These are phyloP conservation scores for Cantharellus anzutake DNA, from an alignment of 768 basidiomycete species.

Conservation along the genomic window DNA sequence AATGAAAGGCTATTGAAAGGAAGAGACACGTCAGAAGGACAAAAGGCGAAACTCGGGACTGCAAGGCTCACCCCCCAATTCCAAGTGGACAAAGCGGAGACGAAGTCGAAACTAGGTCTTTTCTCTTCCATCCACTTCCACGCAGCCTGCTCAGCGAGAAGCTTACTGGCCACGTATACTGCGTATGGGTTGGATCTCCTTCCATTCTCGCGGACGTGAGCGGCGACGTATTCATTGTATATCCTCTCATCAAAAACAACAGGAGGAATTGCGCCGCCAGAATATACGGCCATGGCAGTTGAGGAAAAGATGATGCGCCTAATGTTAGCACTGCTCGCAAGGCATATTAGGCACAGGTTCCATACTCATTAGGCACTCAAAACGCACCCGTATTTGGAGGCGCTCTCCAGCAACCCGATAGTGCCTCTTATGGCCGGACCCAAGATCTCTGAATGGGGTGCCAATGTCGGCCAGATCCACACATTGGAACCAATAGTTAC, in stretches of 20 bases:
- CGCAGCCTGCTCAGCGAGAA: slow-evolving; percentile 8
- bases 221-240: slow-evolving; percentile 12
- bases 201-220: background rate
- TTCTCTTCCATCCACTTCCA: slow-evolving; percentile 10
- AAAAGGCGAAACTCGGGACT: no score
- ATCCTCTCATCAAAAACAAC: background rate
- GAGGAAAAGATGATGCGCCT: slow-evolving; percentile 21
- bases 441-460: slow-evolving; percentile 14
- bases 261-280: slow-evolving; percentile 2
- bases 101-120: slow-evolving; percentile 8
- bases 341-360: no score
- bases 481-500: background rate
- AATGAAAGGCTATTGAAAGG: background rate
- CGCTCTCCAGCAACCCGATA: slow-evolving; percentile 15
- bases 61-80: no score
- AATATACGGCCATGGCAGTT: slow-evolving; percentile 17
- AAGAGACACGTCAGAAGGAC: no score
- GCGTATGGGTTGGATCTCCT: slow-evolving; percentile 16
- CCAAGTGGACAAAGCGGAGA: background rate
- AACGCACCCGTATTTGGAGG: slow-evolving; percentile 13
- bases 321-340: slow-evolving; percentile 10
- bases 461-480: background rate
- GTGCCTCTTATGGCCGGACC: slow-evolving; percentile 21
- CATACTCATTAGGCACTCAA: background rate
- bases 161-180: slow-evolving; percentile 12